phyloP scores from a whole-genome alignment of 331 rosid genomes.

The Rhamnella rubrinervis region DNA sequence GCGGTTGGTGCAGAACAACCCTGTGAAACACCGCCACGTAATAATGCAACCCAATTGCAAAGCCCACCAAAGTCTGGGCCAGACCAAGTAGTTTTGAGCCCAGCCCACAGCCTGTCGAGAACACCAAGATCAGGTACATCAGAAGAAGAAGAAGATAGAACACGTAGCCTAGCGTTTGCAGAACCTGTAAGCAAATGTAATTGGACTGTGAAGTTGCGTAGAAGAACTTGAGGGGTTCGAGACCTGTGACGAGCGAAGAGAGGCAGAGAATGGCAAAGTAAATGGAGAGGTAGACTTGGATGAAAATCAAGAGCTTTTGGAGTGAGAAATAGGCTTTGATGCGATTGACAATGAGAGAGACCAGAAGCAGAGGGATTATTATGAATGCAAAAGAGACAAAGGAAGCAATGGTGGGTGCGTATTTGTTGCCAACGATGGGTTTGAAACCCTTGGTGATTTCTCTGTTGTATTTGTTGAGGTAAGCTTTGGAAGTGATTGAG shows the following conservation, averaged over 20 bases:
- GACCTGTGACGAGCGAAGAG: constrained; percentile 52
- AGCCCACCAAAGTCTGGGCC: constrained; percentile 61
- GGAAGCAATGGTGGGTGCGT: constrained; percentile 69
- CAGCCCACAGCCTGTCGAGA: constrained; percentile 69
- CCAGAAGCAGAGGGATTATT: constrained; percentile 65
- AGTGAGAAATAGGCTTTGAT: constrained; percentile 87
- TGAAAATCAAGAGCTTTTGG: constrained; percentile 76
- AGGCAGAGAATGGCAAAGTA: constrained; percentile 84
- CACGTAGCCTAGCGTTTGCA: constrained; percentile 77
- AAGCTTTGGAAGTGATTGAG: constrained; percentile 72
- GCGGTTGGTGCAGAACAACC: constrained; percentile 67
- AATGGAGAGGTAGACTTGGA: constrained; percentile 81
- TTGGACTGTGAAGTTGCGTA: constrained; percentile 76
- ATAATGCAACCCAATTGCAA: constrained; percentile 73
- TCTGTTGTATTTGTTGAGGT: constrained; percentile 62
- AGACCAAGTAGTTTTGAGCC: constrained; percentile 67
- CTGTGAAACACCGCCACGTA: constrained; percentile 87
- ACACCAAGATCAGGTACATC: constrained; percentile 70
- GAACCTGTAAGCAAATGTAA: constrained; percentile 68
- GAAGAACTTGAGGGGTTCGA: constrained; percentile 76
- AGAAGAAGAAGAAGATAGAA: constrained; percentile 60
- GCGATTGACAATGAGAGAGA: constrained; percentile 66
- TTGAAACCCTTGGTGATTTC: constrained; percentile 73
- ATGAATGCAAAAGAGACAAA: constrained; percentile 55
- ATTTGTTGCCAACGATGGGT: constrained; percentile 79